These are phyloP conservation scores for Phaeotremella fagi DNA, from an alignment of 768 basidiomycete genomes.

Conservation along the genomic window DNA sequence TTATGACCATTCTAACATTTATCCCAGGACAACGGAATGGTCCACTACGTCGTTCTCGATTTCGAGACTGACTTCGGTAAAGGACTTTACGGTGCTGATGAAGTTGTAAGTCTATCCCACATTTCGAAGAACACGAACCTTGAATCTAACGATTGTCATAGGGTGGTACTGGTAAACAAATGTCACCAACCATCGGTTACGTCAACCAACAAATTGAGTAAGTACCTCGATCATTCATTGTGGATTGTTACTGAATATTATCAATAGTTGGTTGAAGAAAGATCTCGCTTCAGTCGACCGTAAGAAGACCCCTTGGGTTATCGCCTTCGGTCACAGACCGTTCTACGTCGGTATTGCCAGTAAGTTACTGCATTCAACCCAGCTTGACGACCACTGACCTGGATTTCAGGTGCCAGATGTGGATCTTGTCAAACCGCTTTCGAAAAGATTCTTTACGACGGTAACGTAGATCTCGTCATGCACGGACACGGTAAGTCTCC, in stretches of 20 bases:
- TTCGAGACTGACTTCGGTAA: conserved; percentile 14
- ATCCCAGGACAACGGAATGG: conserved; percentile 11
- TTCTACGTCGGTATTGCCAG: conserved; percentile 3
- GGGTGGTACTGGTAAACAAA: conserved; percentile 4
- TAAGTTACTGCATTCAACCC: not conserved
- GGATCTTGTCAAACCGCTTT: conserved; percentile 1
- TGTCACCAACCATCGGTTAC: not conserved
- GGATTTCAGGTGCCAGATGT: not conserved
- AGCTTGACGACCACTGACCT: not conserved
- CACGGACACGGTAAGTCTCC: conserved; percentile 1
- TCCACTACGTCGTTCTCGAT: conserved; percentile 12
- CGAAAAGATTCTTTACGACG: conserved; percentile 5
- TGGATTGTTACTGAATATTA: not conserved
- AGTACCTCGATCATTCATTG: not conserved
- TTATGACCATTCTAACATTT: not conserved
- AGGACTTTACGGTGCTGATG: conserved; percentile 5
- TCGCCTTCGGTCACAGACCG: conserved; percentile 16
- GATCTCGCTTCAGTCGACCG: conserved; percentile 15
- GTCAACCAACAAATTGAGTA: conserved; percentile 4
- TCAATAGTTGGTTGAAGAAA: conserved; percentile 1
- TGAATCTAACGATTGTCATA: not conserved
- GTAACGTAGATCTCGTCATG: conserved; percentile 8
- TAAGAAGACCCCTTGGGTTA: conserved; percentile 16
- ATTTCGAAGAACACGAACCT: not conserved
- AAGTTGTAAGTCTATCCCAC: not conserved